A percentile compares a stretch with the other conserved stretches of the same genome.
phyloP scores from a whole-genome alignment of 169 alveolate species.

The Plasmodium cynomolgi region DNA sequence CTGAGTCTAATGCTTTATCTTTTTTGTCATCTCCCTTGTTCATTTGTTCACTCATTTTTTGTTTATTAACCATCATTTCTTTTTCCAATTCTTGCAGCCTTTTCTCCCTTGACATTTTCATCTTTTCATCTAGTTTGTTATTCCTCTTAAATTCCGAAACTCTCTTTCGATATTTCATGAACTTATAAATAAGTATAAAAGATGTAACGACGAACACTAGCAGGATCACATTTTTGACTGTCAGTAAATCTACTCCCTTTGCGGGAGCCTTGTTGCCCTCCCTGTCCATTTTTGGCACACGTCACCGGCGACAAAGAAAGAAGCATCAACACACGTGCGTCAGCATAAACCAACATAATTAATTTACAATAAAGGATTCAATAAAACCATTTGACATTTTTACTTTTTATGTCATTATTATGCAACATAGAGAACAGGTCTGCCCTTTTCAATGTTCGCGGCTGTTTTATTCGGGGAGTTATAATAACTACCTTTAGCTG shows the following conservation, averaged over 20 bases:
- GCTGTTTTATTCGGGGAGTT: not conserved
- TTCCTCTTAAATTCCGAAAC: slow-evolving; percentile 34
- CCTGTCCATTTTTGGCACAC: slow-evolving; percentile 40
- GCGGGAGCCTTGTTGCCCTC: not conserved
- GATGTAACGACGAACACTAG: not conserved
- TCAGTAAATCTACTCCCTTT: slow-evolving; percentile 8
- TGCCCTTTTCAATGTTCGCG: not conserved
- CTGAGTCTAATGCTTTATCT: slow-evolving; percentile 14
- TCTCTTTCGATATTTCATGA: slow-evolving; percentile 21
- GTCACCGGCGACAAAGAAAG: not conserved
- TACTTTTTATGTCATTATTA: not conserved
- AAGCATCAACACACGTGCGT: not conserved
- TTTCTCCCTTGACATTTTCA: slow-evolving; percentile 66
- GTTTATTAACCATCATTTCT: slow-evolving; percentile 62
- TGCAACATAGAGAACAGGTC: not conserved
- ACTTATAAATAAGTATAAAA: slow-evolving; percentile 38
- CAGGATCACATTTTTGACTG: slow-evolving; percentile 23
- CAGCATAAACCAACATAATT: not conserved
- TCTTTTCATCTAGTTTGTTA: slow-evolving; percentile 34
- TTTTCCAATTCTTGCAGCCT: slow-evolving; percentile 60
- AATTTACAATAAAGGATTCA: not conserved
- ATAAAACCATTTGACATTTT: not conserved
- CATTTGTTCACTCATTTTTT: slow-evolving; percentile 48
- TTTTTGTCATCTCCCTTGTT: slow-evolving; percentile 42
- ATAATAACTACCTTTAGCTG: not conserved